These are phyloP conservation scores for Boletus reticulatus DNA, from an alignment of 768 basidiomycete species.

Conservation along the genomic window DNA sequence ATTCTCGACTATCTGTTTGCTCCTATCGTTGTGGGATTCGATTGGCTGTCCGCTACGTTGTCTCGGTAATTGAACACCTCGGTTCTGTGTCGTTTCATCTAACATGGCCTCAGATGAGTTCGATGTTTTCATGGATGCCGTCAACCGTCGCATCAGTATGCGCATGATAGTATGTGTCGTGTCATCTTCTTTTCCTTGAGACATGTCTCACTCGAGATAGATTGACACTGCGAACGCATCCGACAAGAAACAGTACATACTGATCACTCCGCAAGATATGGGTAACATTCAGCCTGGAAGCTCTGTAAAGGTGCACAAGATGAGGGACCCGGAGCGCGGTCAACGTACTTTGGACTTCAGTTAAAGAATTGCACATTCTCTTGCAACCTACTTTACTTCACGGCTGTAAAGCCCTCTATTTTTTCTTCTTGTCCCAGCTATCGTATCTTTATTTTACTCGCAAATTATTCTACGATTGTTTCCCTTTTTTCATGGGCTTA, in stretches of 20 bases:
- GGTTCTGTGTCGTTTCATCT: background rate
- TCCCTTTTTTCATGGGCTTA: background rate
- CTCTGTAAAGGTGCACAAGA: conserved; percentile 71
- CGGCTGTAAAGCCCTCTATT: background rate
- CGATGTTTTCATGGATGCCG: conserved; percentile 97
- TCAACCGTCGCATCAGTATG: conserved; percentile 90
- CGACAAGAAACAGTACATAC: conserved; percentile 87
- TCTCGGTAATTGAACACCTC: conserved; percentile 52
- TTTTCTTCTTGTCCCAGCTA: background rate
- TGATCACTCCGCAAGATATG: conserved; percentile 97
- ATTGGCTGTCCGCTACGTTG: conserved; percentile 93
- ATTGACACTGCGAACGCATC: conserved; percentile 87
- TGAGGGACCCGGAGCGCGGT: conserved; percentile 77
- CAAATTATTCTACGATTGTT: conserved; percentile 1
- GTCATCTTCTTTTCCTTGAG: background rate
- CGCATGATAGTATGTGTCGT: conserved; percentile 77
- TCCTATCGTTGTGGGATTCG: conserved; percentile 95
- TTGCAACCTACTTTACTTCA: background rate
- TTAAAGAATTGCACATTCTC: background rate
- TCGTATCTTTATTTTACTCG: conserved; percentile 10
- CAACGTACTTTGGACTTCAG: conserved; percentile 45
- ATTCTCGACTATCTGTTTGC: conserved; percentile 91
- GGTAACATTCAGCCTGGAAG: conserved; percentile 64
- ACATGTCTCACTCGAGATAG: conserved; percentile 39
- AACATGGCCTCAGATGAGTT: conserved; percentile 71